Evolutionary conservation across 2,329 filamentous ascomycete species (phyloP), one percentile per base, ranked within the genome.

Genomic region (Dothideomycetes sp.): DNA sequence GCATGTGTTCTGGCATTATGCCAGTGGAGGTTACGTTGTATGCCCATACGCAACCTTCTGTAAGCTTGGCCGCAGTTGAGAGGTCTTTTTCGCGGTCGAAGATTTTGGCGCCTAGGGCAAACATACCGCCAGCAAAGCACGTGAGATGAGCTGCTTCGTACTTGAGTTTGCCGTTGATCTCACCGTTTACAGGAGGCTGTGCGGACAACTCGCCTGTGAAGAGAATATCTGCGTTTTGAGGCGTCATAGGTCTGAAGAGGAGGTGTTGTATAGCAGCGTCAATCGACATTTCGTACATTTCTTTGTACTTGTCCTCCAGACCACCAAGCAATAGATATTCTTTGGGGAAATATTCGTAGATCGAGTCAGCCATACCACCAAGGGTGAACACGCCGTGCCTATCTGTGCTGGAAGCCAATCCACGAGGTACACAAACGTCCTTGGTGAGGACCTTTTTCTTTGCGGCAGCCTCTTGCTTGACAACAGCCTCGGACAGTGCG

Each of bases 261-360:
- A 94, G 69, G 58, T 83, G 73, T 48, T 85, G 71, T 49, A 82
- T 82, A 24, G 81, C 75, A 0, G 77, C 77, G 4, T 80, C 74
- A 20, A 80, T 73, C 4, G 78, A 73, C 43, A 74, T 74, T 44
- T 80, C 69, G 56, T 93, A 86, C 62, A 94, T 73, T 15, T 71
- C 72, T 46, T 71, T 68, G 59, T 93, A 93, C 56, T 86, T 83
- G 20, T 71, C 64, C 47, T 80, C 76, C 1, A 78, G 68, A 1
- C 86, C 87, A 43, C 84, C 84, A 2, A 94, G 73, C 4, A 94
- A 71, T 10, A 91, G 64, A 54, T 81, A 82, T 64, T 88, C 53
- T 48, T 78, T 76, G 0, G 73, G 70, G 11, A 78, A 56, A 47
- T 76, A 76, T 49, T 76, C 73, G 50, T 76, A 77, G 0, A 72